phyloP scores from a whole-genome alignment of 1,284 basidiomycete species.

The Trichosporon faecale region DNA sequence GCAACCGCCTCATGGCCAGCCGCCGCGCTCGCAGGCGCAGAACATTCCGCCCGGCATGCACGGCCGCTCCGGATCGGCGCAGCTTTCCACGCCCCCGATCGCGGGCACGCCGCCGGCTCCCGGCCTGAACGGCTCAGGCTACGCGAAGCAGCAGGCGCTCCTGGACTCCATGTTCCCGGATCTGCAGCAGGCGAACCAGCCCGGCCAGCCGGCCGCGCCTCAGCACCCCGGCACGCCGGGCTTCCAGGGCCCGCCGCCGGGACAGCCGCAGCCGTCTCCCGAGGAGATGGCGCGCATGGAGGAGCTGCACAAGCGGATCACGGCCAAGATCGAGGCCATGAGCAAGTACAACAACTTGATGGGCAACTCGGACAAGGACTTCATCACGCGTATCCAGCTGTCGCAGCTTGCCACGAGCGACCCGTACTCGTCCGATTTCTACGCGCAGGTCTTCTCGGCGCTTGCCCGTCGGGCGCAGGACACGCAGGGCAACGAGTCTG shows the following conservation, averaged over 20 bases:
- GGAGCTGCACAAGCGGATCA: constrained; percentile 37
- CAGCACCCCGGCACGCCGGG: constrained; percentile 26
- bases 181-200: constrained; percentile 31
- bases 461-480: constrained; percentile 73
- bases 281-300: constrained; percentile 42
- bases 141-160: constrained; percentile 41
- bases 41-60: neutral
- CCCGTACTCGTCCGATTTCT: constrained; percentile 97
- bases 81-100: constrained; percentile 1
- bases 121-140: constrained; percentile 38
- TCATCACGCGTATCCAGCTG: constrained; percentile 98
- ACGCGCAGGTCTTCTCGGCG: constrained; percentile 92
- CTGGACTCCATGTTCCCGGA: constrained; percentile 51
- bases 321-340: constrained; percentile 57
- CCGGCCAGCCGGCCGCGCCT: constrained; percentile 22
- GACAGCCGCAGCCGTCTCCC: constrained; percentile 29
- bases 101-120: constrained; percentile 29
- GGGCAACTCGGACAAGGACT: constrained; percentile 90
- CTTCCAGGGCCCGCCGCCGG: constrained; percentile 17
- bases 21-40: constrained; percentile 7
- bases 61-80: neutral
- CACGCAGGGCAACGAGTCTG: constrained; percentile 50
- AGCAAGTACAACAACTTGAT: constrained; percentile 96
- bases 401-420: constrained; percentile 95
- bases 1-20: constrained; percentile 29